Percentiles rank a stretch among this genome's conserved stretches.
These are phyloP conservation scores for Beauveria caledonica DNA, from an alignment of 2,329 filamentous ascomycete genomes.

Conservation along the genomic window DNA sequence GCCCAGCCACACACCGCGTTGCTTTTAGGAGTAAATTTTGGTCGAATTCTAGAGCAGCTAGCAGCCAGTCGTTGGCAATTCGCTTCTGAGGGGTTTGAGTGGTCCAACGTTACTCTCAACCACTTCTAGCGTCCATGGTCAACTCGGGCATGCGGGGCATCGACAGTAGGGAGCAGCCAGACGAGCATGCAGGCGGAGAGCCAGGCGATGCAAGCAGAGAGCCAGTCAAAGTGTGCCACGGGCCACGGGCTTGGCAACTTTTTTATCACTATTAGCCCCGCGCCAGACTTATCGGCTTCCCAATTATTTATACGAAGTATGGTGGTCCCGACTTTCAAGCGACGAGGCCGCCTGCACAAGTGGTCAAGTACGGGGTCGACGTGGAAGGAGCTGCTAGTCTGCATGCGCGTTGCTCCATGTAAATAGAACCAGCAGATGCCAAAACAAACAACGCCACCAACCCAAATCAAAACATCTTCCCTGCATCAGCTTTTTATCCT, in stretches of 20 bases:
- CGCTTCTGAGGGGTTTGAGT: too few species aligned
- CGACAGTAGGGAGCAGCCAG: background rate
- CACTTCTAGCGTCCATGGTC: background rate
- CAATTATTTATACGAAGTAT: too few species aligned
- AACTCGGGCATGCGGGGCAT: background rate
- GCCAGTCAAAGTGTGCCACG: background rate
- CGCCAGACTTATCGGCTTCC: background rate
- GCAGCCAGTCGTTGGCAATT: background rate
- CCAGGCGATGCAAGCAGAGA: too few species aligned
- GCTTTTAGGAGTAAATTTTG: background rate
- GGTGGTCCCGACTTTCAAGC: too few species aligned
- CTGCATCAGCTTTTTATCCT: background rate
- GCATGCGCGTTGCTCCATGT: conserved; percentile 2
- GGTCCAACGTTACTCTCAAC: too few species aligned
- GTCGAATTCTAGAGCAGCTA: too few species aligned
- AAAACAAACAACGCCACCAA: conserved; percentile 9
- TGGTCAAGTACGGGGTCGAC: background rate
- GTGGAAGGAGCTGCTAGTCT: conserved; percentile 5
- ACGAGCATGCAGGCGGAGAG: too few species aligned
- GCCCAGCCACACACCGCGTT: background rate
- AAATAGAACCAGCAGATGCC: background rate
- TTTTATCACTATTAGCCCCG: background rate
- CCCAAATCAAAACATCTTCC: conserved; percentile 1
- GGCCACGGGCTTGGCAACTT: background rate
- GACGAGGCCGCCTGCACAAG: background rate